phyloP scores from a whole-genome alignment of 305 asterid species.

The Rubia peregrina region DNA sequence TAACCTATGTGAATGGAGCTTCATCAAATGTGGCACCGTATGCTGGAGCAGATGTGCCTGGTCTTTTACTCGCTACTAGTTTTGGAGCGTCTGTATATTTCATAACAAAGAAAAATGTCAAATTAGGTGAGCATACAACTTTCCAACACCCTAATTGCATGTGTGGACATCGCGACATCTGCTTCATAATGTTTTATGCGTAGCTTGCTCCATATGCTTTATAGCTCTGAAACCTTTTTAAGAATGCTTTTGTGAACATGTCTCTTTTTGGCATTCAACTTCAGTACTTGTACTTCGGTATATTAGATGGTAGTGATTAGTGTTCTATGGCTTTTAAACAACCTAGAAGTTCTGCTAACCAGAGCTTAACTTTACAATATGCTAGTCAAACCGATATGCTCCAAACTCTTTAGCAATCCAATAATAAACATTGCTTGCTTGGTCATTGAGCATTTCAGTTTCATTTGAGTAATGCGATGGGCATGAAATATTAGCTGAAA shows the following conservation, averaged over 20 bases:
- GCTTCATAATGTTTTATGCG: not conserved
- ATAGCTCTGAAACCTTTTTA: not conserved
- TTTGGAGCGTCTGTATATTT: constrained; percentile 95
- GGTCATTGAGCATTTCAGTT: not conserved
- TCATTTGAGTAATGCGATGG: not conserved
- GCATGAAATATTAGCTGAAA: not conserved
- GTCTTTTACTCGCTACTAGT: constrained; percentile 84
- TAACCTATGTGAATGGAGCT: constrained; percentile 85
- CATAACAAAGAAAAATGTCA: constrained; percentile 90
- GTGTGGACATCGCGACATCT: not conserved
- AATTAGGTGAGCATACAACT: constrained; percentile 56
- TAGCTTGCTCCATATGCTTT: not conserved
- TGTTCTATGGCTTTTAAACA: not conserved
- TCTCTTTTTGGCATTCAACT: not conserved
- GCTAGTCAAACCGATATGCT: not conserved
- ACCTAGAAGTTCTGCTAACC: not conserved
- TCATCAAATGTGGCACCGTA: constrained; percentile 48
- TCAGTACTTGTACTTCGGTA: not conserved
- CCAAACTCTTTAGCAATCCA: not conserved
- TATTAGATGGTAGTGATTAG: not conserved
- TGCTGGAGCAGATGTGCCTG: constrained; percentile 90
- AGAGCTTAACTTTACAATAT: not conserved
- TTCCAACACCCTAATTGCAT: not conserved
- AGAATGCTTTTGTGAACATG: not conserved
- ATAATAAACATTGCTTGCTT: not conserved